Evolutionary conservation across 2,329 filamentous ascomycete genomes (phyloP).

Genomic region (Mycosphaerella sp.): DNA sequence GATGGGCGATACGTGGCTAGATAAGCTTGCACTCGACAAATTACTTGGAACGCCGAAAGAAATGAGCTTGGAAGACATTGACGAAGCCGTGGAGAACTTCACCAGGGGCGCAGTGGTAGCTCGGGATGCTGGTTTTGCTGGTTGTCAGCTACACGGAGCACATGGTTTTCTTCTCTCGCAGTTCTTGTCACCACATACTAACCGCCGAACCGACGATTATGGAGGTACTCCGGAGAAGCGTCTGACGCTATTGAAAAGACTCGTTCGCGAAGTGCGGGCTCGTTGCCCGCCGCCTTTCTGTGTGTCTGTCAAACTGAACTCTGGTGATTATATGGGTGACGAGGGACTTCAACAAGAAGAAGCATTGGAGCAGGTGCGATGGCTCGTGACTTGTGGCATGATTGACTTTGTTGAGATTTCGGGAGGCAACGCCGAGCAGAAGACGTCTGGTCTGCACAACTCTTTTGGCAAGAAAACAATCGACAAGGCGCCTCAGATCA

Average conservation of each 20-base stretch:
- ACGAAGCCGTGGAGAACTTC: slow-evolving; percentile 49
- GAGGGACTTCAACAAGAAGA: slow-evolving; percentile 37
- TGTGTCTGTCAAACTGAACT: slow-evolving; percentile 49
- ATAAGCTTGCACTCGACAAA: slow-evolving; percentile 28
- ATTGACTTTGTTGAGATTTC: slow-evolving; percentile 65
- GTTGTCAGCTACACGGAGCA: slow-evolving; percentile 49
- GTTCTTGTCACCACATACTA: slow-evolving; percentile 40
- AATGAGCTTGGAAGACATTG: slow-evolving; percentile 52
- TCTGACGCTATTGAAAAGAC: slow-evolving; percentile 42
- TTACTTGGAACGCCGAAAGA: slow-evolving; percentile 48
- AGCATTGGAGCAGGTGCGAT: slow-evolving; percentile 53
- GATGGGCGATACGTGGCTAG: slow-evolving; percentile 36
- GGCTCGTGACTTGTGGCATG: slow-evolving; percentile 42
- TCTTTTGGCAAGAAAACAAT: slow-evolving; percentile 33
- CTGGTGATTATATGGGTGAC: slow-evolving; percentile 40
- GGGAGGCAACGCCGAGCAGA: slow-evolving; percentile 46
- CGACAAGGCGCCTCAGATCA: slow-evolving; percentile 27
- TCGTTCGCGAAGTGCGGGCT: slow-evolving; percentile 40
- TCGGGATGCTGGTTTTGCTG: slow-evolving; percentile 48
- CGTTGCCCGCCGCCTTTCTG: slow-evolving; percentile 41
- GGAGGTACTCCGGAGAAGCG: slow-evolving; percentile 45
- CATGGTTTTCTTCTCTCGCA: slow-evolving; percentile 44
- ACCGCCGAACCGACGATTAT: slow-evolving; percentile 45
- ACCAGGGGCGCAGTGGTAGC: slow-evolving; percentile 48
- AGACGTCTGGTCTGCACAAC: slow-evolving; percentile 21